phyloP scores from a whole-genome alignment of 179 eudicot genomes.

The Camellia oleifera region DNA sequence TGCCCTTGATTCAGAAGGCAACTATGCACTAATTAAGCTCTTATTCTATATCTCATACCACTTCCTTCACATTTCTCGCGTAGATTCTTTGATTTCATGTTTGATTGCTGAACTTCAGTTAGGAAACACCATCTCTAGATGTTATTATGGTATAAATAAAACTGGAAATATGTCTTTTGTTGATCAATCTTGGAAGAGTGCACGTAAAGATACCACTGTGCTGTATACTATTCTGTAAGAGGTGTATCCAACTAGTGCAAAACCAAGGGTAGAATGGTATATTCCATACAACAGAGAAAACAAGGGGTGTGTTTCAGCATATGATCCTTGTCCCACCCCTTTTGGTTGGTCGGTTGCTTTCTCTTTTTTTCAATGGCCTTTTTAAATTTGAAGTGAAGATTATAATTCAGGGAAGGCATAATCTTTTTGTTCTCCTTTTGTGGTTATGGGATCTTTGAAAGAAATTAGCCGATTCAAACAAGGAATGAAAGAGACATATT shows the following conservation, averaged over 20 bases:
- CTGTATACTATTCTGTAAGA: neutral
- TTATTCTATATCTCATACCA: too few species aligned
- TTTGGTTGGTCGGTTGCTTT: conserved; percentile 3
- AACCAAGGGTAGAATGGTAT: neutral
- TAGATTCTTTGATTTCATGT: neutral
- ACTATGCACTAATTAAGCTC: neutral
- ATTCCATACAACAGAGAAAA: neutral
- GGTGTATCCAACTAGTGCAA: neutral
- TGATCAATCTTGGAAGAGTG: neutral
- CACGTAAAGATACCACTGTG: neutral
- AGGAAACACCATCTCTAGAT: neutral
- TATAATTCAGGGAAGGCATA: conserved; percentile 8
- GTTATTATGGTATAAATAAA: too few species aligned
- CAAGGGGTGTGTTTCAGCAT: neutral
- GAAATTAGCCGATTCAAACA: neutral
- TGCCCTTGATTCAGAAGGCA: neutral
- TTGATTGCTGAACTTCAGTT: neutral
- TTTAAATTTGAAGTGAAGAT: neutral
- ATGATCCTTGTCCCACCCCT: conserved; percentile 2
- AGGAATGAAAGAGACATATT: neutral
- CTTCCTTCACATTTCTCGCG: neutral
- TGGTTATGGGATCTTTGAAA: neutral
- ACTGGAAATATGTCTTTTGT: neutral
- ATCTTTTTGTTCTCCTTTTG: neutral
- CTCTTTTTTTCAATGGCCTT: neutral